phyloP scores from a whole-genome alignment of 164 flowering plant species.

The Magnolia changhungtana region DNA sequence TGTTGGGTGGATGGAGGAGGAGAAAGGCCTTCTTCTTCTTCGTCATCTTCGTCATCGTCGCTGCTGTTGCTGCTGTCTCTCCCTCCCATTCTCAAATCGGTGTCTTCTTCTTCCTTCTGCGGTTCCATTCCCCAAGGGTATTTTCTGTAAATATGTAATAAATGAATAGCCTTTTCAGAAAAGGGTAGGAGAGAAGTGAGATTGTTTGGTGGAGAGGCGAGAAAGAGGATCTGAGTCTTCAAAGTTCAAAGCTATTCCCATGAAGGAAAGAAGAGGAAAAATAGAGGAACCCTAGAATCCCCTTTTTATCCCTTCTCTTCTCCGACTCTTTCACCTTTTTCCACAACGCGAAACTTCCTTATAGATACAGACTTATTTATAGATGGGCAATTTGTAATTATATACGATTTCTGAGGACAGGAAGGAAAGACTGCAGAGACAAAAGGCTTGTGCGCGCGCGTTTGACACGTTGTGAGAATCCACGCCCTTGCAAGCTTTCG shows the following conservation, averaged over 20 bases:
- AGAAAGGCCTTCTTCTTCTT: not conserved
- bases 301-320: not conserved
- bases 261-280: not conserved
- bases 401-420: not conserved
- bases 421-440: not conserved
- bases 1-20: not conserved
- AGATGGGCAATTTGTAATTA: not conserved
- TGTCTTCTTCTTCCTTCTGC: constrained; percentile 6
- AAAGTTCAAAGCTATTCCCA: not conserved
- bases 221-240: too few relatives aligned
- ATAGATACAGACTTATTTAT: not conserved
- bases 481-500: too few relatives aligned
- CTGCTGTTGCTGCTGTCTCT: not conserved
- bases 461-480: too few relatives aligned
- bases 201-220: too few relatives aligned
- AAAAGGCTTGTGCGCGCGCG: too few relatives aligned
- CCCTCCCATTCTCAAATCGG: not conserved
- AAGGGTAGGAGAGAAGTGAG: not conserved
- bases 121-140: not conserved
- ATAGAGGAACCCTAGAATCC: not conserved
- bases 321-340: not conserved
- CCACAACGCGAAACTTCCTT: not conserved
- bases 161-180: too few relatives aligned
- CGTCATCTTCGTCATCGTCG: not conserved
- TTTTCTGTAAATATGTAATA: not conserved